Conservation (phyloP, 192 early-diverging fungal species). For the Coemansia sp. region DNA sequence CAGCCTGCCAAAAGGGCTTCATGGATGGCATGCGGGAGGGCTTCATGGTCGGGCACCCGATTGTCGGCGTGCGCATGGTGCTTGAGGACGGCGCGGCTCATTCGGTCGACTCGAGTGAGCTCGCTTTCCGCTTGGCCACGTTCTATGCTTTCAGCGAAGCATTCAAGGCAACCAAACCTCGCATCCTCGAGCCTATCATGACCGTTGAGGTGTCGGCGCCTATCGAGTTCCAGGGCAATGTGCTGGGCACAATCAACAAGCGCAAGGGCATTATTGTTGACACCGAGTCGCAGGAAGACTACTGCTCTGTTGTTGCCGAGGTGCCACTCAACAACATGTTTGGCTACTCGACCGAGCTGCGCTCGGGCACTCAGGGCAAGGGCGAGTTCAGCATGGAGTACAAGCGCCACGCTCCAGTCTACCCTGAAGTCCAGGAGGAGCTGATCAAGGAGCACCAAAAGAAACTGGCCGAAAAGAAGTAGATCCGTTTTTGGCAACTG, state of each 20-base stretch:
- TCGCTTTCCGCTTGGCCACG: slow-evolving; percentile 92
- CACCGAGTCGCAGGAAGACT: slow-evolving; percentile 90
- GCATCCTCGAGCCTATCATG: slow-evolving; percentile 96
- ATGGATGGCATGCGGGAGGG: slow-evolving; percentile 87
- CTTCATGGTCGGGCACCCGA: slow-evolving; percentile 84
- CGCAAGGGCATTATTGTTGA: slow-evolving; percentile 94
- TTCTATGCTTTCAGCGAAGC: slow-evolving; percentile 89
- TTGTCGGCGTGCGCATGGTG: slow-evolving; percentile 83
- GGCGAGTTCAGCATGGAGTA: slow-evolving; percentile 99
- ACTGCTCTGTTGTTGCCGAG: slow-evolving; percentile 79
- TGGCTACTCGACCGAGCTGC: slow-evolving; percentile 94
- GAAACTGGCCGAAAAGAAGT: slow-evolving; percentile 57
- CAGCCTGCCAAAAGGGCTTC: slow-evolving; percentile 97
- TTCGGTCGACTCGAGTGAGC: slow-evolving; percentile 92
- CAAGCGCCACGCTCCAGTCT: slow-evolving; percentile 79
- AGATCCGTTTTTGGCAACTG: background rate
- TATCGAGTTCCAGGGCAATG: slow-evolving; percentile 88
- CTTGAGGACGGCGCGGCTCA: slow-evolving; percentile 91
- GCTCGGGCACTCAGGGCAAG: slow-evolving; percentile 91
- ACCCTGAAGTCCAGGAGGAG: slow-evolving; percentile 77
- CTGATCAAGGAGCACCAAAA: slow-evolving; percentile 87
- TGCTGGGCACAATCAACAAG: slow-evolving; percentile 93
- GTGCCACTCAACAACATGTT: slow-evolving; percentile 99
- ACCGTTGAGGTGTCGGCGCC: slow-evolving; percentile 88
- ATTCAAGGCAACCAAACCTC: slow-evolving; percentile 74